Base-by-base conservation (phyloP, 345 rosid species). In the Camelina hispida region DNA sequence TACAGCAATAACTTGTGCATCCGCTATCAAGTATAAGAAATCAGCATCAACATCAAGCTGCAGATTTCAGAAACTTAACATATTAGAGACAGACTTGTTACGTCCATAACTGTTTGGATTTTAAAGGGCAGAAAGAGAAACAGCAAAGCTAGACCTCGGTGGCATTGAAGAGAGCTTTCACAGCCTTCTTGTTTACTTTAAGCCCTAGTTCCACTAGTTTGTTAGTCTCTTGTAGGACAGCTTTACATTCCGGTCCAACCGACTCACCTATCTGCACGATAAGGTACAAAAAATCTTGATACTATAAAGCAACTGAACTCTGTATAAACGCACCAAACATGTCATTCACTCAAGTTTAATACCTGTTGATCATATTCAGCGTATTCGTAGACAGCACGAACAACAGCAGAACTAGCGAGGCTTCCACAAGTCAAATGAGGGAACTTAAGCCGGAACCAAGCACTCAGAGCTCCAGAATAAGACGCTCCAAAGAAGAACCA, bases 371-470 rank as follows among this genome's bases (percentile, higher is more conserved):
- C 98, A 84, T 71, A 94, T 74, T 90, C 89, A 28, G 93, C 79
- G 83, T 69, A 94, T 57, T 91, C 81, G 63, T 87, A 85, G 58
- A 94, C 87, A 66, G 98, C 92, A 70, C 81, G 91, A 83, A 94
- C 97, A 79, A 94, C 98, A 0, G 95, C 98, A 43, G 97, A 94
- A 80, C 98, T 94, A 72, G 98, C 97, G 42, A 94, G 93, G 74
- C 98, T 94, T 85, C 97, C 96, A 34, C 98, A 94, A 0, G 98
- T 87, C 78, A 94, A 78, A 78, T 94, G 98, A 59, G 98, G 98
- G 67, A 88, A 94, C 79, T 94, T 94, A 23, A 94, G 96, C 61
- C 91, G 89, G 80, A 90, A 94, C 97, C 98, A 94, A 25, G 96
- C 97, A 73, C 98, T 94, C 20, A 94, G 84, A 62, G 98, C 98